Conservation (phyloP, 352 stramenopile species). For the Plasmopara halstedii region DNA sequence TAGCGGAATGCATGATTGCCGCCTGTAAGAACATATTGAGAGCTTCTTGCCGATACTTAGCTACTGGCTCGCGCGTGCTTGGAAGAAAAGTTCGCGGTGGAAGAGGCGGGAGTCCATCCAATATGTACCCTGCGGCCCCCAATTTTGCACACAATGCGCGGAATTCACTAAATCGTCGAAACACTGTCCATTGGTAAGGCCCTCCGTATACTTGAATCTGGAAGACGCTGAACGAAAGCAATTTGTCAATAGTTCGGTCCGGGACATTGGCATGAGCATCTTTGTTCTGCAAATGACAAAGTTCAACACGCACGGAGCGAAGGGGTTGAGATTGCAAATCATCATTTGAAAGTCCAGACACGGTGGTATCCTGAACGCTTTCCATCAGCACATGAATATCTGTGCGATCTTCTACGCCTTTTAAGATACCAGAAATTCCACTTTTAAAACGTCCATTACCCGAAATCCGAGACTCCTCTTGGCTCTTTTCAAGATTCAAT, state of each 20-base stretch:
- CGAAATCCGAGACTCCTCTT: constrained; percentile 50
- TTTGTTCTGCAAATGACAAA: constrained; percentile 84
- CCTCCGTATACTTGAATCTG: constrained; percentile 78
- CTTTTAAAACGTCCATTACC: constrained; percentile 8
- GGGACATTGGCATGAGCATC: constrained; percentile 78
- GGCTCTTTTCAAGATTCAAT: constrained; percentile 76
- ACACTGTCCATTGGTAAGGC: constrained; percentile 81
- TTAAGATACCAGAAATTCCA: constrained; percentile 9
- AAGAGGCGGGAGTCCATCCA: constrained; percentile 55
- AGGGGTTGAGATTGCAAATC: constrained; percentile 69
- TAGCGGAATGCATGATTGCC: constrained; percentile 74
- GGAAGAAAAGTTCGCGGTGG: constrained; percentile 66
- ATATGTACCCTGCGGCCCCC: constrained; percentile 32
- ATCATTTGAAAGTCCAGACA: constrained; percentile 58
- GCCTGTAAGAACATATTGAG: constrained; percentile 75
- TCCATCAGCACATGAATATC: constrained; percentile 75
- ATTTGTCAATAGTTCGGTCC: constrained; percentile 49
- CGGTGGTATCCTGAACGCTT: constrained; percentile 72
- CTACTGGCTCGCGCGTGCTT: constrained; percentile 57
- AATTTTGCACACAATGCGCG: constrained; percentile 45
- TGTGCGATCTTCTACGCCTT: constrained; percentile 56
- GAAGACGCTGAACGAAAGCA: constrained; percentile 80
- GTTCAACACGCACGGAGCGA: constrained; percentile 70
- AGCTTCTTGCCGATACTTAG: constrained; percentile 65
- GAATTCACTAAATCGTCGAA: constrained; percentile 82